Base-by-base conservation (phyloP, 2,329 filamentous ascomycete species). In the Cylindrodendrum hubeiense region DNA sequence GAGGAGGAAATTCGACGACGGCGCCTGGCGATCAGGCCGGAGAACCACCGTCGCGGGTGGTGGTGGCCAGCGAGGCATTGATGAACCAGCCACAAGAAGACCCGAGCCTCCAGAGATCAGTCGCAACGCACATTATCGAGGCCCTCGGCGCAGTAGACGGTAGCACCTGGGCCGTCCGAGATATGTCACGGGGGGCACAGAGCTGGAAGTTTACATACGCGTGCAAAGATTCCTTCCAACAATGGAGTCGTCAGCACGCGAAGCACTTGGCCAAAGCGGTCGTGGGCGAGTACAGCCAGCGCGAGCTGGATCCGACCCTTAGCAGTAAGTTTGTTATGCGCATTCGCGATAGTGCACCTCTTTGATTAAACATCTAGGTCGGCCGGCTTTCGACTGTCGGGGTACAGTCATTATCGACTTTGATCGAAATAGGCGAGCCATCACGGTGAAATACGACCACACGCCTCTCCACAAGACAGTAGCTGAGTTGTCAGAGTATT, bases 351-450 rank as follows among this genome's bases (percentile, higher is more conserved):
- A 17, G 12, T 9, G 13, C 17, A 12, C 24, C 13, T 10, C 57
- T 44, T 26, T 66, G 26, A 34, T 19, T 8, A 19, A 51, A 30
- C 26, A 34, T 19, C 13, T 66, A 87, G 85, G 78, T 28, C 85
- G 87, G 15, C 87, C 87, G 55, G 87, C 87, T 0, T 90, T 89
- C 67, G 86, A 90, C 69, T 90, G 87, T 64, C 82, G 85, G 39
- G 87, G 87, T 19, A 79, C 79, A 0, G 74, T 89, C 19, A 80
- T 76, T 3, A 80, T 90, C 46, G 74, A 80, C 1, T 89, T 90
- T 67, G 80, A 82, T 7, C 83, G 82, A 59, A 80, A 79, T 24
- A 81, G 78, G 30, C 82, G 83, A 33, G 76, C 79, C 9, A 83
- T 89, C 41, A 80, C 82, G 12, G 78, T 89, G 58, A 85, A 85